phyloP scores from a whole-genome alignment of 2,329 filamentous ascomycete genomes.

The Sporothrix dimorphospora region DNA sequence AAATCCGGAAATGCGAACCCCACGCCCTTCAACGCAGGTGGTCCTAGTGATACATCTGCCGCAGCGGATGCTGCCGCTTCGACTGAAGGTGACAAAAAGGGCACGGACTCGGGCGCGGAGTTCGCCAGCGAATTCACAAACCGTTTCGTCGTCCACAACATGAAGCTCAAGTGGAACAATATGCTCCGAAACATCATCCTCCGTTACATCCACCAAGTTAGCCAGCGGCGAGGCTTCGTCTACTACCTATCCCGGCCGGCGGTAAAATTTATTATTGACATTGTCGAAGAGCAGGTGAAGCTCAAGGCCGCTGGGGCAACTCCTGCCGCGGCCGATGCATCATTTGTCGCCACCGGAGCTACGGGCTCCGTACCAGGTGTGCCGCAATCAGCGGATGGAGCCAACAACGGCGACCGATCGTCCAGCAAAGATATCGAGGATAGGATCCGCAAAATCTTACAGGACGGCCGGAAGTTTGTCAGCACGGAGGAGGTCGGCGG shows the following conservation, averaged over 20 bases:
- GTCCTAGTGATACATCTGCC: background rate
- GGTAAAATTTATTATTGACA: slow-evolving; percentile 97
- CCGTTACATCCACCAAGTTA: slow-evolving; percentile 95
- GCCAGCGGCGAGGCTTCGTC: slow-evolving; percentile 91
- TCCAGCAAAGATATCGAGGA: slow-evolving; percentile 72
- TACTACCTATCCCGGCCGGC: slow-evolving; percentile 96
- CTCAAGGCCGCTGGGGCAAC: slow-evolving; percentile 52
- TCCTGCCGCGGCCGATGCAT: background rate
- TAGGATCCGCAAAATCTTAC: slow-evolving; percentile 81
- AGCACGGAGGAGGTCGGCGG: slow-evolving; percentile 59
- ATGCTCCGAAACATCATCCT: slow-evolving; percentile 92
- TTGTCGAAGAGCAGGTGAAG: slow-evolving; percentile 90
- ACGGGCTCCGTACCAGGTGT: slow-evolving; percentile 35
- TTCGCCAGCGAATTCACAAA: slow-evolving; percentile 97
- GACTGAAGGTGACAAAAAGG: background rate
- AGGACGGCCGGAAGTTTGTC: slow-evolving; percentile 82
- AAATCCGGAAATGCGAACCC: background rate
- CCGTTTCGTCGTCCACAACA: slow-evolving; percentile 95
- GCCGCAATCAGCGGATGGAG: slow-evolving; percentile 41
- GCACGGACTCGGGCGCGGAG: slow-evolving; percentile 67
- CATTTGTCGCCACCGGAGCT: slow-evolving; percentile 36
- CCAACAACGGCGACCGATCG: slow-evolving; percentile 57
- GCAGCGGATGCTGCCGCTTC: background rate
- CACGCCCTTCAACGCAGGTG: background rate
- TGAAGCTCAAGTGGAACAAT: slow-evolving; percentile 99